Conservation (phyloP, 495 filamentous ascomycete genomes). For the Penicillium turbatum region DNA sequence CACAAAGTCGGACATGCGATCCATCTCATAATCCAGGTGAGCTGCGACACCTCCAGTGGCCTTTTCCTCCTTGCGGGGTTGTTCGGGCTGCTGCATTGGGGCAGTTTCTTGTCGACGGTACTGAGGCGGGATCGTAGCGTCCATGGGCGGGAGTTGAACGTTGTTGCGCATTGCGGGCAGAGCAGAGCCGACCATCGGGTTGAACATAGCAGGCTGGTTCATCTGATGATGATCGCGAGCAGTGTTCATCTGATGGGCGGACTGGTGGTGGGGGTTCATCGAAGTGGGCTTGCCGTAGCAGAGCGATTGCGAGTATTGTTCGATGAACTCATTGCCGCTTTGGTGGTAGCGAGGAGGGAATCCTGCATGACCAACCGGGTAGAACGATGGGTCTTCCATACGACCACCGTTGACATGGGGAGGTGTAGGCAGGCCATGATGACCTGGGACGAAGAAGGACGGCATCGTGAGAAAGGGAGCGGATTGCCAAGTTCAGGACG, state of each 20-base stretch:
- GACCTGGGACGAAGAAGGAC: slow-evolving; percentile 44
- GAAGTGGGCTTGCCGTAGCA: slow-evolving; percentile 41
- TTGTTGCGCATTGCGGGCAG: slow-evolving; percentile 44
- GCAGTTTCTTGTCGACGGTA: slow-evolving; percentile 42
- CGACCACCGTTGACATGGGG: slow-evolving; percentile 41
- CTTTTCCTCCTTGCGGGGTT: slow-evolving; percentile 50
- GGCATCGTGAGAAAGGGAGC: slow-evolving; percentile 34
- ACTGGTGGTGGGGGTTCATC: slow-evolving; percentile 36
- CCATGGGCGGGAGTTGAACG: slow-evolving; percentile 44
- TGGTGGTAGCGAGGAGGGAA: slow-evolving; percentile 47
- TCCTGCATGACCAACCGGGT: slow-evolving; percentile 37
- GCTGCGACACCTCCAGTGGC: slow-evolving; percentile 84
- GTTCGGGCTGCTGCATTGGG: slow-evolving; percentile 34
- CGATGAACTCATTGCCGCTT: slow-evolving; percentile 48
- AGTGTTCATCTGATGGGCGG: slow-evolving; percentile 28
- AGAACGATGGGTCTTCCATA: slow-evolving; percentile 43
- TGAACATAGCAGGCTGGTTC: slow-evolving; percentile 39
- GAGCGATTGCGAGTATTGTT: slow-evolving; percentile 46
- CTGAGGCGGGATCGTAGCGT: slow-evolving; percentile 38
- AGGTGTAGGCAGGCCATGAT: slow-evolving; percentile 42
- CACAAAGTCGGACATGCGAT: slow-evolving; percentile 97
- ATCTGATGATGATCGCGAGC: slow-evolving; percentile 32
- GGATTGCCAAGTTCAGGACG: slow-evolving; percentile 36
- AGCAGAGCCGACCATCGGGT: slow-evolving; percentile 29
- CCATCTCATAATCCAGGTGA: slow-evolving; percentile 97